Evolutionary conservation across 2,329 filamentous ascomycete genomes (phyloP).

Genomic region (Paramyrothecium roridum): DNA sequence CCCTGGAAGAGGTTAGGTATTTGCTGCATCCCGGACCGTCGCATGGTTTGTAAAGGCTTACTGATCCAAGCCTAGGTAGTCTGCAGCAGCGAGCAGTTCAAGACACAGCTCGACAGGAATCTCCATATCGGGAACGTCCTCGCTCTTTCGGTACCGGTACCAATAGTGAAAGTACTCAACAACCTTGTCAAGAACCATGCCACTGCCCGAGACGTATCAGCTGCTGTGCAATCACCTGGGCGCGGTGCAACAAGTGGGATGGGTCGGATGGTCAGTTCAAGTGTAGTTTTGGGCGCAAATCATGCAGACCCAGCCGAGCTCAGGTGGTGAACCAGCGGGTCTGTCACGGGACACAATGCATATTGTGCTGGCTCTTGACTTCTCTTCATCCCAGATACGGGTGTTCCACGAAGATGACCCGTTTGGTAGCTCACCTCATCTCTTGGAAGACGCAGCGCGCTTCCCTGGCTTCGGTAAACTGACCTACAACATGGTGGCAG

Average conservation of each 20-base stretch:
- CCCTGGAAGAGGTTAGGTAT: constrained; percentile 28
- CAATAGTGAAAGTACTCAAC: constrained; percentile 84
- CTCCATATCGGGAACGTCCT: constrained; percentile 77
- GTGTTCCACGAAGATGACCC: constrained; percentile 9
- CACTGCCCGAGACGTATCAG: constrained; percentile 41
- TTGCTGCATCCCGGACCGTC: constrained; percentile 22
- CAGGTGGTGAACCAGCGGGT: constrained; percentile 26
- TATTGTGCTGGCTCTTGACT: constrained; percentile 1
- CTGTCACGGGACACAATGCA: constrained; percentile 28
- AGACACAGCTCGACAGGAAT: constrained; percentile 76
- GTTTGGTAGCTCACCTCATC: constrained; percentile 59
- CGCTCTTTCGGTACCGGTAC: constrained; percentile 66
- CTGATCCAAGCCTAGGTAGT: constrained; percentile 69
- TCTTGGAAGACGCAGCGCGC: constrained; percentile 67
- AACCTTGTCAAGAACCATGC: constrained; percentile 73
- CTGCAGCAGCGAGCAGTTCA: constrained; percentile 73
- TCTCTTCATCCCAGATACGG: constrained; percentile 30
- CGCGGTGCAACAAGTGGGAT: constrained; percentile 5
- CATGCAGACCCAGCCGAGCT: constrained; percentile 41
- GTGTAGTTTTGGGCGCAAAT: constrained; percentile 50
- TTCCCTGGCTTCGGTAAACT: constrained; percentile 62
- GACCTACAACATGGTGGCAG: constrained; percentile 37
- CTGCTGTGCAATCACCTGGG: constrained; percentile 1
- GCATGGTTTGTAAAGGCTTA: constrained; percentile 20
- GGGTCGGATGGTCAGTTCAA: constrained; percentile 53